phyloP scores from a whole-genome alignment of 116 monocot species.

The Papilionanthe hybrid region DNA sequence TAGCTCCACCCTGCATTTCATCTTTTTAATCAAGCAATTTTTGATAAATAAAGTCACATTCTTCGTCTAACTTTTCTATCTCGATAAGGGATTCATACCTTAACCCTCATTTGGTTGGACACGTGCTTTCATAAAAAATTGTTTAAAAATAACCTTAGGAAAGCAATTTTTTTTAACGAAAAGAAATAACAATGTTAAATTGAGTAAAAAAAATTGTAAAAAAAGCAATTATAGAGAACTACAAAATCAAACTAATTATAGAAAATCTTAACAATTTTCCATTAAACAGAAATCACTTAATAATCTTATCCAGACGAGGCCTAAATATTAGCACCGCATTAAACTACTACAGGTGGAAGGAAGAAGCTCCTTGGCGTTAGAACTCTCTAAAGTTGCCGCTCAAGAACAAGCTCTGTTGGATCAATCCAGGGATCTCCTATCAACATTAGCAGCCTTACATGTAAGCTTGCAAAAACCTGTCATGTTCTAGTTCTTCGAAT shows the following conservation, averaged over 20 bases:
- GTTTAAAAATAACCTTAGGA: too few species aligned
- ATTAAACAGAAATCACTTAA: too few species aligned
- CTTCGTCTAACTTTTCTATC: background rate
- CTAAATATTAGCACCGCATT: background rate
- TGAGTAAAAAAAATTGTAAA: too few species aligned
- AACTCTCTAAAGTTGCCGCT: slow-evolving; percentile 28
- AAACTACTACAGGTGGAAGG: slow-evolving; percentile 32
- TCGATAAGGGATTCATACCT: too few species aligned
- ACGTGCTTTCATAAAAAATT: too few species aligned
- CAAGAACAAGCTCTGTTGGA: slow-evolving; percentile 34
- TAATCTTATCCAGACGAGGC: too few species aligned
- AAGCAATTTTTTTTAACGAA: too few species aligned
- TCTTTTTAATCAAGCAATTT: background rate
- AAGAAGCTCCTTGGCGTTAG: slow-evolving; percentile 23
- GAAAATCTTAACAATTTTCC: too few species aligned
- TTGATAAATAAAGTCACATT: background rate
- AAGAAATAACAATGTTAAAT: too few species aligned
- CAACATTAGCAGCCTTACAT: slow-evolving; percentile 46
- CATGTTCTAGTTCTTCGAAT: background rate
- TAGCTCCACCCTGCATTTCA: background rate
- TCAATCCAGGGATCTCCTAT: slow-evolving; percentile 45
- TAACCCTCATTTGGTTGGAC: too few species aligned
- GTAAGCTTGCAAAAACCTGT: slow-evolving; percentile 16
- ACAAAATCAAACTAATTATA: too few species aligned
- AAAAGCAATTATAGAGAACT: too few species aligned